A percentile compares a stretch with the other conserved stretches of the same genome.
Conservation (phyloP, 306 rosid genomes). For the Lablab purpureus region DNA sequence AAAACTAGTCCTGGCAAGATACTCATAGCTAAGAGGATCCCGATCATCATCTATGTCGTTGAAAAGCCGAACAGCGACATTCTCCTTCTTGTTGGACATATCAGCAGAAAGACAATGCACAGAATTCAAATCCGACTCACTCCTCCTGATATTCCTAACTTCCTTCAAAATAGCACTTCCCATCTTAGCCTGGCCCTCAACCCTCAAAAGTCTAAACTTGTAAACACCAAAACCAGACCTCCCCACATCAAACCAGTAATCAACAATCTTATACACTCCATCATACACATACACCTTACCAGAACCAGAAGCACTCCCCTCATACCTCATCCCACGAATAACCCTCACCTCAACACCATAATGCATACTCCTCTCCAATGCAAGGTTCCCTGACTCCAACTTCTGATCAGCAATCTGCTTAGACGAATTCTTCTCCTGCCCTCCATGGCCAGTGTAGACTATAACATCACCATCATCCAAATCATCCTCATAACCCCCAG, state of each 20-base stretch:
- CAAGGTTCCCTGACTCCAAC: slow-evolving; percentile 88
- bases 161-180: slow-evolving; percentile 74
- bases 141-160: slow-evolving; percentile 60
- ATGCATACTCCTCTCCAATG: slow-evolving; percentile 91
- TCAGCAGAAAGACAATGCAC: slow-evolving; percentile 71
- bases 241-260: slow-evolving; percentile 89
- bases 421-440: slow-evolving; percentile 75
- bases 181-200: slow-evolving; percentile 86
- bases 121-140: slow-evolving; percentile 54
- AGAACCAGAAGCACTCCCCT: slow-evolving; percentile 57
- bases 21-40: slow-evolving; percentile 75
- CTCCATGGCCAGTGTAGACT: slow-evolving; percentile 91
- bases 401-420: slow-evolving; percentile 79
- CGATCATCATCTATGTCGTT: slow-evolving; percentile 79
- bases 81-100: slow-evolving; percentile 71
- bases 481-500: slow-evolving; percentile 97
- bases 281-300: slow-evolving; percentile 90
- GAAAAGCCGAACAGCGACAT: slow-evolving; percentile 65
- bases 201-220: slow-evolving; percentile 78
- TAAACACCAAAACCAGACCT: slow-evolving; percentile 97
- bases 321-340: slow-evolving; percentile 74
- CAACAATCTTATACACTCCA: slow-evolving; percentile 78
- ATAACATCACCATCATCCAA: slow-evolving; percentile 81
- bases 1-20: slow-evolving; percentile 66
- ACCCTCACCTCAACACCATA: slow-evolving; percentile 91